Base-by-base conservation (phyloP, 306 rosid species). In the Rosa chinensis region DNA sequence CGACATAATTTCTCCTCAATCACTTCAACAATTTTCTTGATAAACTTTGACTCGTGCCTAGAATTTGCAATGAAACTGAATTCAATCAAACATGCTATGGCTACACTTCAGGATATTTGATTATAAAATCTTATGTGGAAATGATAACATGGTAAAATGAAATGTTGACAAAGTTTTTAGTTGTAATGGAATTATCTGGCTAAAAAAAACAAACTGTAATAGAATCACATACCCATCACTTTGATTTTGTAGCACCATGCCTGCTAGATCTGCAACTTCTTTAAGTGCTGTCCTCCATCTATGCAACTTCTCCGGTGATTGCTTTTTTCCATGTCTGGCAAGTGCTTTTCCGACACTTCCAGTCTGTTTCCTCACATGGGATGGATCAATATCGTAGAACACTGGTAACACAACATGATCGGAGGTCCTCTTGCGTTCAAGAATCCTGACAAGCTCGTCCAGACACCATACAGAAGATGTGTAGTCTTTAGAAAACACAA, bases 191-290 rank as follows among this genome's bases (percentile, higher is more conserved):
- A 68, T 1, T 23, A 52, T 4, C 11, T 52, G n/a, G 58, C n/a
- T 5, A 49, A 14, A 17, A 52, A 16, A 17, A 5, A 52, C 35
- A 17, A 52, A 16, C 8, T 16, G 21, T 52, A 52, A 45, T 52
- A 17, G 58, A 53, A 5, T 53, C 18, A 53, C 59, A 53, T 45
- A 70, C 74, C 74, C 58, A 3, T 70, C 74, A 70, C n/a, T 16
- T 23, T 70, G 21, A 45, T 21, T 45, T 70, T 70, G 56, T 10
- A 45, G 58, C 58, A 52, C n/a, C 21, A 52, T 16, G 58, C 59
- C 59, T 53, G 59, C 59, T 53, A 53, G 23, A 53, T 53, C 23
- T 18, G 59, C 59, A 53, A 18, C 59, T 53, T 53, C 59, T 5
- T 53, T 18, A 17, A 70, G 58, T 23, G 74, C 74, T 48, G 1